These are phyloP conservation scores for Penicillium concentricum DNA, from an alignment of 2,329 filamentous ascomycete species.

Conservation along the genomic window DNA sequence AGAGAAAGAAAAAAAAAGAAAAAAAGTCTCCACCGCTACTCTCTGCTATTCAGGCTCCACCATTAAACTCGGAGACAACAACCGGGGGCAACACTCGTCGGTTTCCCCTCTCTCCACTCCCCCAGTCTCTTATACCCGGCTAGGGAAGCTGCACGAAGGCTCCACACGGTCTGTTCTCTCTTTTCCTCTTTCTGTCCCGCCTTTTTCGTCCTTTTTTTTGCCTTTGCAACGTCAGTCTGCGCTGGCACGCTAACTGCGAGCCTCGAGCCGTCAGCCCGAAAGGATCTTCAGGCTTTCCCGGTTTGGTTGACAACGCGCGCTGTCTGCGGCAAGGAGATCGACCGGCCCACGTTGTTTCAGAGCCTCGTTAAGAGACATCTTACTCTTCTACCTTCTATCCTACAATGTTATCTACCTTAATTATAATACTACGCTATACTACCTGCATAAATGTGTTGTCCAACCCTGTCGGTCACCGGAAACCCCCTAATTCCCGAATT, in stretches of 20 bases:
- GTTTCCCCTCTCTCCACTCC: constrained; percentile 4
- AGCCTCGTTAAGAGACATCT: constrained; percentile 1
- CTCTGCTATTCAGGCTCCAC: constrained; percentile 3
- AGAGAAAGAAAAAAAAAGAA: neutral
- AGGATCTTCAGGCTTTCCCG: constrained; percentile 5
- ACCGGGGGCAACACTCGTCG: constrained; percentile 6
- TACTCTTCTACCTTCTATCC: no score
- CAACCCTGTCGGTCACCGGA: neutral
- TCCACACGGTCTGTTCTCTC: constrained; percentile 7
- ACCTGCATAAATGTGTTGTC: constrained; percentile 4
- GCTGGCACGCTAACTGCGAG: constrained; percentile 1
- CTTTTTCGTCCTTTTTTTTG: neutral
- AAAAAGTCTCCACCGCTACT: constrained; percentile 7
- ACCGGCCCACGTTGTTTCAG: constrained; percentile 9
- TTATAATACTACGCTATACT: constrained; percentile 3
- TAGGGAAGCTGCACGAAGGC: constrained; percentile 4
- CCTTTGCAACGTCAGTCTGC: neutral
- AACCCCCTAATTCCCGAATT: neutral
- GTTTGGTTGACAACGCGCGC: constrained; percentile 5
- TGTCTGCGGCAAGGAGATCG: constrained; percentile 9
- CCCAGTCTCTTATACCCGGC: constrained; percentile 7
- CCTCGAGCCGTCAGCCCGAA: constrained; percentile 2
- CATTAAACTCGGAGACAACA: constrained; percentile 41
- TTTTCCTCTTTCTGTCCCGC: constrained; percentile 1
- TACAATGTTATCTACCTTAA: neutral